phyloP scores from a whole-genome alignment of 1,284 basidiomycete species.

The Phellinidium pouzarii region DNA sequence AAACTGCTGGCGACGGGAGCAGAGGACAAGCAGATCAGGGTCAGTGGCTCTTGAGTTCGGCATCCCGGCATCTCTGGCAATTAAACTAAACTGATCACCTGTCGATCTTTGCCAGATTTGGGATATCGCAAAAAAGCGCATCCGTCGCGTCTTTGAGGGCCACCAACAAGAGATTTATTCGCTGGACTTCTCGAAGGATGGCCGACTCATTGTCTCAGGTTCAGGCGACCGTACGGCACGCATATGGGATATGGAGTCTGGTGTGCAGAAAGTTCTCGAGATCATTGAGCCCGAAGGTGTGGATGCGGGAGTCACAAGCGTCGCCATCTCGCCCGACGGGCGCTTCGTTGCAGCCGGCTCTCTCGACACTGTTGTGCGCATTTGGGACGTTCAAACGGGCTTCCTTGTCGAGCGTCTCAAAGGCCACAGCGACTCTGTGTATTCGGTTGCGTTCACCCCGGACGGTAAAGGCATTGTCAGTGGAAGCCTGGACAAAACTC shows the following conservation, averaged over 20 bases:
- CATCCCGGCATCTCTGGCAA: slow-evolving; percentile 7
- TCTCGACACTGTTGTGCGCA: slow-evolving; percentile 77
- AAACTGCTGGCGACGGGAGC: slow-evolving; percentile 78
- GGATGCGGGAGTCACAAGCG: slow-evolving; percentile 76
- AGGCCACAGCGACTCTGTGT: slow-evolving; percentile 78
- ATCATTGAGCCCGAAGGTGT: slow-evolving; percentile 50
- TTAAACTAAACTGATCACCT: slow-evolving; percentile 8
- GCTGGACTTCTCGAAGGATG: slow-evolving; percentile 80
- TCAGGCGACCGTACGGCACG: slow-evolving; percentile 87
- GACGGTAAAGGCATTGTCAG: slow-evolving; percentile 77
- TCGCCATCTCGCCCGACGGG: slow-evolving; percentile 78
- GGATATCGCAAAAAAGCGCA: slow-evolving; percentile 74
- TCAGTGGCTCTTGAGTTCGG: slow-evolving; percentile 32
- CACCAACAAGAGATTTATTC: slow-evolving; percentile 91
- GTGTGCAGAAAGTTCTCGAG: slow-evolving; percentile 50
- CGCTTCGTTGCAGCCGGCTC: slow-evolving; percentile 78
- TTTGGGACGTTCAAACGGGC: slow-evolving; percentile 80
- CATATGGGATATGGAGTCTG: slow-evolving; percentile 78
- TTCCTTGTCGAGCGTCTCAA: slow-evolving; percentile 67
- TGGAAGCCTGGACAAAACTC: slow-evolving; percentile 80
- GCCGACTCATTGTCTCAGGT: slow-evolving; percentile 79
- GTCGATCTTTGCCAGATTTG: slow-evolving; percentile 58
- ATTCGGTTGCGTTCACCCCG: slow-evolving; percentile 79
- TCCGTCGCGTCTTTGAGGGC: slow-evolving; percentile 71
- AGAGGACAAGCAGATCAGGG: slow-evolving; percentile 78